These are phyloP conservation scores for Pontederia crassipes DNA, from an alignment of 176 grass and related monocot species.

Conservation along the genomic window DNA sequence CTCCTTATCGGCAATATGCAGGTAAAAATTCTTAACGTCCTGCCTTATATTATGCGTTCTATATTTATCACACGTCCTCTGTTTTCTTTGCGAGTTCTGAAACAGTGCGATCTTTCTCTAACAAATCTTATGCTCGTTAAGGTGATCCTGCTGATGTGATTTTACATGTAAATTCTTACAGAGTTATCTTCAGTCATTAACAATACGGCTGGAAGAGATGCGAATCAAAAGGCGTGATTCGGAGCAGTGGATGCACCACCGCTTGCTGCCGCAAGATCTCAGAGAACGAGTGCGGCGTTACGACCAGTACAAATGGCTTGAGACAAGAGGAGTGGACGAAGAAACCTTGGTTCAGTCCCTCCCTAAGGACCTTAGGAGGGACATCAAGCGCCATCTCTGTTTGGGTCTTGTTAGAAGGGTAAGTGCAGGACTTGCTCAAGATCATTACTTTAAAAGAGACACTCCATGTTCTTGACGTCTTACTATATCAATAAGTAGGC, in stretches of 20 bases:
- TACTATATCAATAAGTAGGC: no score
- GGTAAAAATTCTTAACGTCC: slow-evolving; percentile 14
- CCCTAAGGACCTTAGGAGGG: slow-evolving; percentile 63
- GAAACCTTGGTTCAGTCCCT: slow-evolving; percentile 59
- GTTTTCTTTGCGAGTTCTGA: not conserved
- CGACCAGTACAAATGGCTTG: slow-evolving; percentile 76
- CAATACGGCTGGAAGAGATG: slow-evolving; percentile 58
- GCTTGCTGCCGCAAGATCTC: slow-evolving; percentile 40
- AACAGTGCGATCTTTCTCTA: not conserved
- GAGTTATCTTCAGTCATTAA: slow-evolving; percentile 63
- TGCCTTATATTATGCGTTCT: not conserved
- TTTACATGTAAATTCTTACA: slow-evolving; percentile 2
- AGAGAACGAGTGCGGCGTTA: slow-evolving; percentile 62
- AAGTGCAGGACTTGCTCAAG: not conserved
- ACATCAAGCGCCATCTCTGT: slow-evolving; percentile 86
- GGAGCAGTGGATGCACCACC: slow-evolving; percentile 89
- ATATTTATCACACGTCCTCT: not conserved
- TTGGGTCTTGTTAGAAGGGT: slow-evolving; percentile 51
- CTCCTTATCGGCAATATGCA: slow-evolving; percentile 98
- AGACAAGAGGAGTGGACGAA: slow-evolving; percentile 61
- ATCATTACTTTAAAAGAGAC: not conserved
- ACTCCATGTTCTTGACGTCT: not conserved
- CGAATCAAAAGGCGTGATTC: slow-evolving; percentile 59
- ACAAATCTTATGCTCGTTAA: not conserved
- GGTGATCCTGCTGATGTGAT: no score